Percentiles rank a stretch among this genome's conserved stretches.
Evolutionary conservation across 129 eudicot genomes (phyloP).

Genomic region (carrot (Daucus carota)): DH1_v3.0 NC_030381.2:1921001-1921500

Average conservation of each 20-base stretch:
- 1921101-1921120: conserved; percentile 87
- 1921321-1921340: conserved; percentile 84
- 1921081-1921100: conserved; percentile 79
- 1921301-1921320: conserved; percentile 79
- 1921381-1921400: conserved; percentile 89
- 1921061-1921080: conserved; percentile 63
- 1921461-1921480: conserved; percentile 95
- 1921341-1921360: conserved; percentile 81
- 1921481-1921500: conserved; percentile 92
- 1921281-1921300: conserved; percentile 80
- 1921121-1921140: conserved; percentile 58
- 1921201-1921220: conserved; percentile 89
- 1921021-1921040: conserved; percentile 94
- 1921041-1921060: conserved; percentile 91
- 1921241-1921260: conserved; percentile 80
- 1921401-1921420: conserved; percentile 92
- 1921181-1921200: conserved; percentile 59
- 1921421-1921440: conserved; percentile 82
- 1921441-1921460: conserved; percentile 93
- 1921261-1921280: conserved; percentile 76
- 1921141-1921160: conserved; percentile 51
- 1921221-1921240: conserved; percentile 84
- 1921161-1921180: conserved; percentile 61
- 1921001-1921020: conserved; percentile 81
- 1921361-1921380: conserved; percentile 96